Conservation (phyloP, 2,329 filamentous ascomycete genomes). For the Cladophialophora psammophila region DNA sequence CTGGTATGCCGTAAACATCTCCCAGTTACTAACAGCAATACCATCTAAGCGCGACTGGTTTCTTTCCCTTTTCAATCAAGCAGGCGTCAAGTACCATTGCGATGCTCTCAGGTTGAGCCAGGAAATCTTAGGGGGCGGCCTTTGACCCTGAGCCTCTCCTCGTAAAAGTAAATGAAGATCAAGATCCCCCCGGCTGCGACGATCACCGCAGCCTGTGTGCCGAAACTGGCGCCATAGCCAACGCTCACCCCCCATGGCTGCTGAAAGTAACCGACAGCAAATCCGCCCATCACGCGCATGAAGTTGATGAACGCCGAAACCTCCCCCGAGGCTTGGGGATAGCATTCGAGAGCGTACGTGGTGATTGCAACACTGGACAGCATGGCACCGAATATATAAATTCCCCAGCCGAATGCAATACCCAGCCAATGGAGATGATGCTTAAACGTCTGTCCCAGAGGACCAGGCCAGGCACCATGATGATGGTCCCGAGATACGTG, state of each 20-base stretch:
- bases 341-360: conserved; percentile 61
- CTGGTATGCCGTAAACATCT: no score
- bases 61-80: not conserved
- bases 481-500: not conserved
- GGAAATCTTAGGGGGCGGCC: not conserved
- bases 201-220: conserved; percentile 54
- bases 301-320: conserved; percentile 62
- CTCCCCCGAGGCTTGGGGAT: conserved; percentile 62
- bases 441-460: conserved; percentile 40
- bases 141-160: not conserved
- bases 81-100: not conserved
- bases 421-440: conserved; percentile 26
- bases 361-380: conserved; percentile 53
- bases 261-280: conserved; percentile 57
- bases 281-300: conserved; percentile 57
- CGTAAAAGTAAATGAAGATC: not conserved
- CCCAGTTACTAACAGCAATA: no score
- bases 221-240: conserved; percentile 55
- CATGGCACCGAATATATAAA: conserved; percentile 19
- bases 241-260: conserved; percentile 56
- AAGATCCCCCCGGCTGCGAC: conserved; percentile 33
- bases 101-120: not conserved
- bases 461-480: conserved; percentile 24
- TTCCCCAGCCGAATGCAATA: conserved; percentile 21
- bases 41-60: not conserved